These are phyloP conservation scores for Leishmania major DNA, from an alignment of 208 protist genomes.

Conservation along the genomic window DNA sequence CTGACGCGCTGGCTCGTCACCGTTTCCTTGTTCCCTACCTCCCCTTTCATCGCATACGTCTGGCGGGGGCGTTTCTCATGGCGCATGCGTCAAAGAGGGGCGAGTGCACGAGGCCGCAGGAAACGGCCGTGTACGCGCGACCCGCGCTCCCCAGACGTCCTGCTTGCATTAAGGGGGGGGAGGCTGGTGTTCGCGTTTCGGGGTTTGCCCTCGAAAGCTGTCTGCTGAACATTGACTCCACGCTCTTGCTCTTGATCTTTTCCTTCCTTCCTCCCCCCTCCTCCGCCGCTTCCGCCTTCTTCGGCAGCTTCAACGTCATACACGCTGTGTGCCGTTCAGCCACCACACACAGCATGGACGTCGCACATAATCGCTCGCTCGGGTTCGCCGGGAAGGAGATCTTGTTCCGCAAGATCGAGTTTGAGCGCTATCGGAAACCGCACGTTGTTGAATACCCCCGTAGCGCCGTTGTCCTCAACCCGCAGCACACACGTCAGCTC, in stretches of 20 bases:
- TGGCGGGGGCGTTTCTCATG: background rate
- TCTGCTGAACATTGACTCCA: background rate
- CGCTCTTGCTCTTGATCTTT: background rate
- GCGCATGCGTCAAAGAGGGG: no score
- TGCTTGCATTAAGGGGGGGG: background rate
- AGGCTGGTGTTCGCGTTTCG: background rate
- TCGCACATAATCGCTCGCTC: constrained; percentile 49
- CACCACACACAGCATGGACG: constrained; percentile 40
- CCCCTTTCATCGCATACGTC: background rate
- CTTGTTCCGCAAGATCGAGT: constrained; percentile 78
- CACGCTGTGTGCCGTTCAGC: background rate
- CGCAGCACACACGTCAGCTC: constrained; percentile 69
- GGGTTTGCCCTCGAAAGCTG: background rate
- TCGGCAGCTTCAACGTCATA: constrained; percentile 7
- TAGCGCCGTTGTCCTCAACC: constrained; percentile 89
- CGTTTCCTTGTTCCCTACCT: no score
- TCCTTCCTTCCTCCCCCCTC: no score
- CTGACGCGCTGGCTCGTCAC: background rate
- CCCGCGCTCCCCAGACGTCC: no score
- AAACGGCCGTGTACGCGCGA: no score
- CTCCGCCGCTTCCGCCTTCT: background rate
- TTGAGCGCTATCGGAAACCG: constrained; percentile 87
- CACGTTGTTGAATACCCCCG: constrained; percentile 82
- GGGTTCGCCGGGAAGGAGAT: constrained; percentile 60
- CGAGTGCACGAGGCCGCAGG: background rate